Base-by-base conservation (phyloP, 176 grass and related monocot species). In the Zoysia pacifica region DNA sequence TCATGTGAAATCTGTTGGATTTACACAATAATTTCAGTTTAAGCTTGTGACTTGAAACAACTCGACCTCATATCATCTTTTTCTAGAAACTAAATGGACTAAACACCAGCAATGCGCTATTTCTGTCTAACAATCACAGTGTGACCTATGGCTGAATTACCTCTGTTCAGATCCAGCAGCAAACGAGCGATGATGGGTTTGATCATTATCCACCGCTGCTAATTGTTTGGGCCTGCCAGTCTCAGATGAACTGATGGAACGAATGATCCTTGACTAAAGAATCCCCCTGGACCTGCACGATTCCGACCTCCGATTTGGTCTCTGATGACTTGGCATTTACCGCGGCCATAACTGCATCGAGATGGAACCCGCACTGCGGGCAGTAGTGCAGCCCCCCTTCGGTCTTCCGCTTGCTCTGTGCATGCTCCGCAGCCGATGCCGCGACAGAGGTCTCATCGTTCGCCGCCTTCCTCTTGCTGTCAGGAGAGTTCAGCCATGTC, bases 381-480 rank as follows among this genome's bases (percentile, higher is more conserved):
- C 28, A 28, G 28, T 28, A 28, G 28, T 58, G 50, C 65, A 80
- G 9, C 20, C 50, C 75, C 47, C 62, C 76, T 35, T 67, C 76
- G 76, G 60, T 6, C 62, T 19, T 36, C 6, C 41, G 69, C 77
- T 80, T 80, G 39, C 2, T 69, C n/a, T 1, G 50, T 9, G n/a
- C 16, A 5, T 47, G 62, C 18, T 11, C 62, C 40, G 53, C 40
- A 11, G 39, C 72, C 37, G 39, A 43, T 11, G 72, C 52, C 18
- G 37, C 62, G 63, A 7, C 63, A 38, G 63, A 54, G 76, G 7
- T 67, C 36, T 42, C 76, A 37, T 67, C 63, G 11, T 67, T 48
- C 16, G n/a, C 7, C 18, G 48, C 48, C 63, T 79, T 79, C 76
- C 76, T 54, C 63, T 79, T 79, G 18, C 18, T 65, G 2, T 38